Percentiles rank a stretch among this genome's conserved stretches.
Evolutionary conservation across 2,329 filamentous ascomycete species (phyloP).

Genomic region (Pezicula radicicola): DNA sequence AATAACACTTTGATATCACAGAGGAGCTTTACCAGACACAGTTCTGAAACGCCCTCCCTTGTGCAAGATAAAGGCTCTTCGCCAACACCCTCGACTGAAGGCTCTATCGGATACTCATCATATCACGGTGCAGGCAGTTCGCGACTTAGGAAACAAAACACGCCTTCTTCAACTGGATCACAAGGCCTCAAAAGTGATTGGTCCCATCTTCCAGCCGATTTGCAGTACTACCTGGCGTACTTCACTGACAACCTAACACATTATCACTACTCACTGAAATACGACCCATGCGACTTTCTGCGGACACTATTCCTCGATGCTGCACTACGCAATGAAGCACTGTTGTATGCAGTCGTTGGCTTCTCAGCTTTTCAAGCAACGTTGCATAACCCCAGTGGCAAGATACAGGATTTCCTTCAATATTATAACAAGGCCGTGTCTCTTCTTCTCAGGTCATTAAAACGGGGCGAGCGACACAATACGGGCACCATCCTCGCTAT

Average conservation of each 20-base stretch:
- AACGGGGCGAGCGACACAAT: conserved; percentile 66
- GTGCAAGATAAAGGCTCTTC: conserved; percentile 50
- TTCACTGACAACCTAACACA: conserved; percentile 74
- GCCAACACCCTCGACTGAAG: conserved; percentile 46
- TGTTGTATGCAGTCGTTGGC: conserved; percentile 82
- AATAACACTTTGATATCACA: conserved; percentile 35
- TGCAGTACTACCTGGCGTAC: conserved; percentile 77
- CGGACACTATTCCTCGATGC: conserved; percentile 66
- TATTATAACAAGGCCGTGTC: conserved; percentile 90
- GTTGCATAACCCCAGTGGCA: conserved; percentile 65
- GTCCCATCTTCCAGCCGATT: conserved; percentile 61
- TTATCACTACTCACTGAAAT: conserved; percentile 78
- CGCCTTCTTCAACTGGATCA: conserved; percentile 23
- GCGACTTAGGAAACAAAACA: conserved; percentile 13
- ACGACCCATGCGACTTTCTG: conserved; percentile 71
- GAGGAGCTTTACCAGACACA: conserved; percentile 37
- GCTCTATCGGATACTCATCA: conserved; percentile 23
- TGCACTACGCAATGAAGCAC: conserved; percentile 73
- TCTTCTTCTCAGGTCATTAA: conserved; percentile 68
- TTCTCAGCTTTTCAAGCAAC: conserved; percentile 88
- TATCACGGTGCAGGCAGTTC: conserved; percentile 12
- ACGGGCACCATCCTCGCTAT: conserved; percentile 81
- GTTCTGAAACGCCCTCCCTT: conserved; percentile 51
- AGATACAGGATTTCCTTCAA: conserved; percentile 76
- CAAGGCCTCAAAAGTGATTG: conserved; percentile 38